Evolutionary conservation across 1,139 yeast species (phyloP).

Genomic region (Sporopachydermia cereana): DNA sequence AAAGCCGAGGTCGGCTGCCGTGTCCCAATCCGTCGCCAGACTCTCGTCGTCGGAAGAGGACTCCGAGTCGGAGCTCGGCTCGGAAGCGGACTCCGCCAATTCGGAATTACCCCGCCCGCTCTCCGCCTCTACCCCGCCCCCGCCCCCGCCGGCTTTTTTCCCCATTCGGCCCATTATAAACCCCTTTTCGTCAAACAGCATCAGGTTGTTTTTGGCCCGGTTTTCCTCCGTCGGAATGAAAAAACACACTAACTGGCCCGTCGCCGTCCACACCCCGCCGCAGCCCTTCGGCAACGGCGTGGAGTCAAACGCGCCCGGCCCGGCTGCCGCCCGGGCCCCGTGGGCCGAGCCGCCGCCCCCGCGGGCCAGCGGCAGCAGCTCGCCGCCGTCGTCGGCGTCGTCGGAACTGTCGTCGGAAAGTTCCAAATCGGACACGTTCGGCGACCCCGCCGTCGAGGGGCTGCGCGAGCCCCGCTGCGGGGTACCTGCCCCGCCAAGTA

Average conservation of each 20-base stretch:
- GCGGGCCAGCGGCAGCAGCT: not conserved
- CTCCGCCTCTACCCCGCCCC: constrained; percentile 25
- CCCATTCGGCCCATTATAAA: constrained; percentile 28
- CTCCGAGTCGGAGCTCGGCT: not conserved
- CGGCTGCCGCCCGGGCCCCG: constrained; percentile 12
- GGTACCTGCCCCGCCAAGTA: not conserved
- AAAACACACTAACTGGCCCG: constrained; percentile 73
- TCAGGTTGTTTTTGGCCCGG: constrained; percentile 25
- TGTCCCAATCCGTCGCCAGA: not conserved
- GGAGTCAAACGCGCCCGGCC: constrained; percentile 42
- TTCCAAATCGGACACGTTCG: constrained; percentile 16
- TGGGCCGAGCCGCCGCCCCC: constrained; percentile 1
- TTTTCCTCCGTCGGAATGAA: constrained; percentile 45
- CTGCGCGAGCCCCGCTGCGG: not conserved
- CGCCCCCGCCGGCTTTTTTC: constrained; percentile 13
- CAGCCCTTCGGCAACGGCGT: constrained; percentile 91
- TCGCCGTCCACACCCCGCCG: constrained; percentile 79
- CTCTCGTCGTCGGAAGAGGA: not conserved
- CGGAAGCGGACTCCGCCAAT: not conserved
- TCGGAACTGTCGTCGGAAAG: constrained; percentile 20
- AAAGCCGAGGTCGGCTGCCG: not conserved
- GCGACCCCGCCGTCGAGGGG: not conserved
- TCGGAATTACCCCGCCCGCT: constrained; percentile 7
- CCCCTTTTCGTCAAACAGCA: constrained; percentile 34
- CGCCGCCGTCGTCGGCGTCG: constrained; percentile 13